phyloP scores from a whole-genome alignment of 768 basidiomycete species.

The Epithele typhae region DNA sequence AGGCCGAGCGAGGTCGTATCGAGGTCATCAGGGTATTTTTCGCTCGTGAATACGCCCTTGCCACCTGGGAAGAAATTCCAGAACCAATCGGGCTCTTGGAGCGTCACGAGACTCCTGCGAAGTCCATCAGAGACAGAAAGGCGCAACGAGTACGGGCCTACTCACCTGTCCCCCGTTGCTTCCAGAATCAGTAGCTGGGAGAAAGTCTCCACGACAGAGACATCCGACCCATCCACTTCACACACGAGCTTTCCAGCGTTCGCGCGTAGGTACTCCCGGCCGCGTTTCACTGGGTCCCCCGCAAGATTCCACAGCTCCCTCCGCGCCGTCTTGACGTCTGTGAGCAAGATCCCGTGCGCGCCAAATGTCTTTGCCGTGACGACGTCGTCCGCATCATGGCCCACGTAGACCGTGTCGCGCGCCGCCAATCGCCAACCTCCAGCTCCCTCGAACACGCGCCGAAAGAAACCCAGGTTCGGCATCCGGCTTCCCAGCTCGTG shows the following conservation, averaged over 20 bases:
- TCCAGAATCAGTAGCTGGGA: conserved; percentile 54
- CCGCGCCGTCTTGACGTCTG: conserved; percentile 33
- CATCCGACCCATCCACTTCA: conserved; percentile 33
- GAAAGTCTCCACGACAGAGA: conserved; percentile 45
- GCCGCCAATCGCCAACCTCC: conserved; percentile 20
- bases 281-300: conserved; percentile 42
- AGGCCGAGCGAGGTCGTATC: conserved; percentile 53
- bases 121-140: no score
- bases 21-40: conserved; percentile 44
- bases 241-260: conserved; percentile 39
- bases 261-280: conserved; percentile 32
- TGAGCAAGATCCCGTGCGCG: conserved; percentile 45
- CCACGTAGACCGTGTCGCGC: conserved; percentile 40
- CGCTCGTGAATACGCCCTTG: conserved; percentile 25
- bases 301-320: conserved; percentile 44
- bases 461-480: conserved; percentile 45
- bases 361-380: conserved; percentile 46
- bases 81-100: conserved; percentile 34
- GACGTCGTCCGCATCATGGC: conserved; percentile 51
- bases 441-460: conserved; percentile 33
- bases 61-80: conserved; percentile 53
- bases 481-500: conserved; percentile 41
- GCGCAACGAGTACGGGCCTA: no score
- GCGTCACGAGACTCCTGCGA: conserved; percentile 39
- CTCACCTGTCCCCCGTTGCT: conserved; percentile 41